A percentile compares a stretch with the other conserved stretches of the same genome.
phyloP scores from a whole-genome alignment of 2,329 filamentous ascomycete genomes.

The Clonostachys byssicola region DNA sequence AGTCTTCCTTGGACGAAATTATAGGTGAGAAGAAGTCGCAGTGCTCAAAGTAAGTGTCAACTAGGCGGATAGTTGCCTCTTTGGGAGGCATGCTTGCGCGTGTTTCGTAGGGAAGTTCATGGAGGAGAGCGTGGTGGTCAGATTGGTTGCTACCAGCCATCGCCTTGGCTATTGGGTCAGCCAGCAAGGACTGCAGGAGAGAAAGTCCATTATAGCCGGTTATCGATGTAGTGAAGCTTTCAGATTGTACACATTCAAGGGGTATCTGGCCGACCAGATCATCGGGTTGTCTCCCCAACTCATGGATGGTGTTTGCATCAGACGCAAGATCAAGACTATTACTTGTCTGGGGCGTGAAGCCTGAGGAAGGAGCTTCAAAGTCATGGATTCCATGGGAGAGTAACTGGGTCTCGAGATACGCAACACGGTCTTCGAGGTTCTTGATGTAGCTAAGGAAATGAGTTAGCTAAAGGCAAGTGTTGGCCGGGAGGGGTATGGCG shows the following conservation, averaged over 20 bases:
- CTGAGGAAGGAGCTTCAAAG: background rate
- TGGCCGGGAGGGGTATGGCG: background rate
- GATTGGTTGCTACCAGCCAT: background rate
- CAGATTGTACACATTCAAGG: background rate
- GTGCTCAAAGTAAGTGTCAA: constrained; percentile 17
- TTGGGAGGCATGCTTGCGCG: constrained; percentile 4
- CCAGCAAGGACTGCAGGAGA: constrained; percentile 3
- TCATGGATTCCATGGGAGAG: constrained; percentile 1
- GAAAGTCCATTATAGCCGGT: constrained; percentile 2
- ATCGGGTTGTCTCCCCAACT: background rate
- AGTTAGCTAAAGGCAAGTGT: background rate
- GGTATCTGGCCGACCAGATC: background rate
- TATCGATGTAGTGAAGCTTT: background rate
- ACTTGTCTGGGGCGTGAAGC: background rate
- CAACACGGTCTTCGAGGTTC: constrained; percentile 14
- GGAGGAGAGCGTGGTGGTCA: background rate
- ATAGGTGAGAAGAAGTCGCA: constrained; percentile 18
- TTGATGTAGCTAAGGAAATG: constrained; percentile 15
- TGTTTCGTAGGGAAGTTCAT: constrained; percentile 6
- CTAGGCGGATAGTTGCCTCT: constrained; percentile 4
- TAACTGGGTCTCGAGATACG: constrained; percentile 11
- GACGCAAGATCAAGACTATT: background rate
- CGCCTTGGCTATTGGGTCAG: constrained; percentile 2
- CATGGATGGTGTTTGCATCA: background rate
- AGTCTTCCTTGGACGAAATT: constrained; percentile 7